phyloP scores from a whole-genome alignment of 2,329 filamentous ascomycete genomes.

The Zarea fungicola region DNA sequence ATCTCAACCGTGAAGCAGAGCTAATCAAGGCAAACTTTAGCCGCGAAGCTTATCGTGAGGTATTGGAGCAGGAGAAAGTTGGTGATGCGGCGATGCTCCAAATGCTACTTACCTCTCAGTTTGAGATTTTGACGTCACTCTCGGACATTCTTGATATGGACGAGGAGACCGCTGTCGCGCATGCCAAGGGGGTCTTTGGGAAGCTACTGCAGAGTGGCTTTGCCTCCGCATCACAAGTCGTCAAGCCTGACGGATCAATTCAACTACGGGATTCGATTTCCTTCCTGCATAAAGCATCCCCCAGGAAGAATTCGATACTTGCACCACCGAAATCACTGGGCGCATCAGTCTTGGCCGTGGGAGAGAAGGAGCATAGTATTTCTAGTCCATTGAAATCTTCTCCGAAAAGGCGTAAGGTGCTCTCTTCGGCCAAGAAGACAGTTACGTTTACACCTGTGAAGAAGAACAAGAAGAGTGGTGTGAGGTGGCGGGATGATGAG shows the following conservation, averaged over 20 bases:
- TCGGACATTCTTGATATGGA: constrained; percentile 76
- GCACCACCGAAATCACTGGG: constrained; percentile 34
- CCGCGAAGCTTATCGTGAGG: constrained; percentile 68
- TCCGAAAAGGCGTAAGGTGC: constrained; percentile 69
- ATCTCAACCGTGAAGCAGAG: constrained; percentile 75
- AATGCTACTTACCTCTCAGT: constrained; percentile 80
- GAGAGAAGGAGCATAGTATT: constrained; percentile 25
- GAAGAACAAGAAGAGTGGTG: constrained; percentile 63
- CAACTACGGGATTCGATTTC: constrained; percentile 61
- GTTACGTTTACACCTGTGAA: constrained; percentile 79
- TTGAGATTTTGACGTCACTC: constrained; percentile 82
- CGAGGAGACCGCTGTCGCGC: constrained; percentile 74
- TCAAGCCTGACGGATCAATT: constrained; percentile 77
- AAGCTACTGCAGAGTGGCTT: constrained; percentile 74
- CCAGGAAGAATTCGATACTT: constrained; percentile 52
- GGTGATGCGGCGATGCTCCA: constrained; percentile 76
- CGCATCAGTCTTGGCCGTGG: constrained; percentile 35
- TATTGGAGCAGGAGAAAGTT: constrained; percentile 78
- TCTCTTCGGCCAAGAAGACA: constrained; percentile 58
- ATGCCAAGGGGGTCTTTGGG: constrained; percentile 71
- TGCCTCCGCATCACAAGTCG: constrained; percentile 70
- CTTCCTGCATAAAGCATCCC: constrained; percentile 67
- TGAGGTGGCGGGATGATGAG: constrained; percentile 90
- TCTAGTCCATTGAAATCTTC: constrained; percentile 64
- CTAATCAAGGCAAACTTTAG: constrained; percentile 78